Evolutionary conservation across 2,329 filamentous ascomycete species (phyloP), one percentile per base, ranked within the genome.

Genomic region (Raffaelea deltoideospora): DNA sequence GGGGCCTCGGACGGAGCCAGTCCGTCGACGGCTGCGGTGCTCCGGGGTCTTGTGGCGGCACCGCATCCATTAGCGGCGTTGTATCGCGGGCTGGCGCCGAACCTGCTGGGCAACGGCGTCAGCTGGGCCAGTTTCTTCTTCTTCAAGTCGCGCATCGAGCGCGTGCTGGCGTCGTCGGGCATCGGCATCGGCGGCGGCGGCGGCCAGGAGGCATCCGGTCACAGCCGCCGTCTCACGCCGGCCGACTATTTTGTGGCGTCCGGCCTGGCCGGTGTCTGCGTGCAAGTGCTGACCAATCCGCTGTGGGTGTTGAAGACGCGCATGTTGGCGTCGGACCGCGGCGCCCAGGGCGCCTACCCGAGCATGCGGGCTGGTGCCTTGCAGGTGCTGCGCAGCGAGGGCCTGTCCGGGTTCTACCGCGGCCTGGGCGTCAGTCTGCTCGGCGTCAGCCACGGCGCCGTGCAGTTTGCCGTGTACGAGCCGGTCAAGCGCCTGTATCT

Each of bases 281-380:
- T 86, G 2, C 80, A 87, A 31, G 60, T 83, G 22, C 67, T 88
- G 45, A 96, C 90, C 22, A 96, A 96, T 54, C 90, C 90, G 3
- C 78, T 98, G 48, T 98, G 90, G 90, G 90, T 98, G 3, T 76
- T 98, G 55, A 96, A 96, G 64, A 96, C 88, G 9, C 80, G 90
- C 44, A 96, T 98, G 86, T 66, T 96, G 19, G 85, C 86, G 22
- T 87, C 83, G 4, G 83, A 90, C 46, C 72, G 73, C 34, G 65
- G 72, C 37, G 68, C 75, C 6, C 71, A 68, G 2, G 85, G 85
- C 13, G 90, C 88, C 2, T 98, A 98, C 57, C 68, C 72, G 14
- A 79, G 73, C 45, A 83, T 95, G 64, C 60, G 67, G 45, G 68
- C 76, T 34, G 90, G 90, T 21, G 70, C 77, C 3, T 56, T 55